A percentile compares a stretch with the other conserved stretches of the same genome.
phyloP scores from a whole-genome alignment of 106 monocot species.

The Dactylorhiza incarnata region DNA sequence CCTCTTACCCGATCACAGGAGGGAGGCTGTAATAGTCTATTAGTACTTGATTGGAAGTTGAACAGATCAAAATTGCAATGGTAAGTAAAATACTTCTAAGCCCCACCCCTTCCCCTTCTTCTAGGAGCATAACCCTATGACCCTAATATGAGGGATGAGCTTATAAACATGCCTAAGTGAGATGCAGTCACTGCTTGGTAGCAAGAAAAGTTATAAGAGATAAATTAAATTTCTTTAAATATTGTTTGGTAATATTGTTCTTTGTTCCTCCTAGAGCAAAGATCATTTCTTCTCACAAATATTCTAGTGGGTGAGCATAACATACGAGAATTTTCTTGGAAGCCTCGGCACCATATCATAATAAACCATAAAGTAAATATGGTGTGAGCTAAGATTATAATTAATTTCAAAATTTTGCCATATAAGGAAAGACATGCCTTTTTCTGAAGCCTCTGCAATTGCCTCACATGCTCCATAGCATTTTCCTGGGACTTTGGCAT shows the following conservation, averaged over 20 bases:
- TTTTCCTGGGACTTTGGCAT: constrained; percentile 17
- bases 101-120: no score
- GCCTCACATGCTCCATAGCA: constrained; percentile 45
- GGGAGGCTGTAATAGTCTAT: no score
- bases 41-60: no score
- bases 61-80: background rate
- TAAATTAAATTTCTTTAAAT: background rate
- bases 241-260: background rate
- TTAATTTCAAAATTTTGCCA: background rate
- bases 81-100: background rate
- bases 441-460: constrained; percentile 64
- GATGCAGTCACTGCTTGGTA: background rate
- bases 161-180: background rate
- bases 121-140: background rate
- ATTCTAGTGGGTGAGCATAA: background rate
- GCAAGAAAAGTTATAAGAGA: no score
- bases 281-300: background rate
- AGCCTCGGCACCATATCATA: background rate
- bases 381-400: background rate
- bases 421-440: constrained; percentile 28
- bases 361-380: background rate
- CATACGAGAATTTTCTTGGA: background rate
- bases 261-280: background rate
- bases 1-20: no score
- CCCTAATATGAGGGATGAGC: background rate